Conservation (phyloP, 2,329 filamentous ascomycete species). For the Daldinia sp. region DNA sequence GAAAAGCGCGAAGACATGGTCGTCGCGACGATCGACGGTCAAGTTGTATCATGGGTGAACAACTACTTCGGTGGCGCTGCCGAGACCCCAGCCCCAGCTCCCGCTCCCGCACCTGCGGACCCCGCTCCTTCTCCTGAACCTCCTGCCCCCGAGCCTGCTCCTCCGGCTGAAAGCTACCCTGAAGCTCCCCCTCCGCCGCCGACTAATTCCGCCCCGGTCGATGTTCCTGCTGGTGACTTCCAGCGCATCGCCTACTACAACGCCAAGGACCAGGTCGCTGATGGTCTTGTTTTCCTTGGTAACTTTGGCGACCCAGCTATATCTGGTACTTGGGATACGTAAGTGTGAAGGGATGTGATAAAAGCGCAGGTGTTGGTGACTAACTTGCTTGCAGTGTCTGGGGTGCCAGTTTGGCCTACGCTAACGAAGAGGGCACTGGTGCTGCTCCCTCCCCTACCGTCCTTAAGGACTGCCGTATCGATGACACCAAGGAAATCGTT, state of each 20-base stretch:
- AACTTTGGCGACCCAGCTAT: constrained; percentile 60
- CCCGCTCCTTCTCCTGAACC: neutral
- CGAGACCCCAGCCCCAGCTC: constrained; percentile 28
- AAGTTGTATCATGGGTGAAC: constrained; percentile 70
- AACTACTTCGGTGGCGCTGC: constrained; percentile 58
- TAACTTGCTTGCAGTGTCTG: constrained; percentile 52
- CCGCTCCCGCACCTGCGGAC: constrained; percentile 5
- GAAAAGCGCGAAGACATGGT: constrained; percentile 66
- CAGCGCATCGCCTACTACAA: constrained; percentile 61
- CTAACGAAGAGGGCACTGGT: constrained; percentile 57
- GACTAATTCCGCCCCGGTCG: neutral
- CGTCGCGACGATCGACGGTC: constrained; percentile 69
- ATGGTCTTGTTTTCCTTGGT: constrained; percentile 63
- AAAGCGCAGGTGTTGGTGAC: neutral
- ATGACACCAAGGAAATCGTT: constrained; percentile 60
- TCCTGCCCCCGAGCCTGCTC: neutral
- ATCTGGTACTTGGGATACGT: constrained; percentile 59
- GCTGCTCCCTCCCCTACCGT: constrained; percentile 56
- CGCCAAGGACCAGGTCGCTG: constrained; percentile 54
- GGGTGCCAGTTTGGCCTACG: constrained; percentile 61
- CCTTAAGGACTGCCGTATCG: constrained; percentile 56
- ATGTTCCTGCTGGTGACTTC: constrained; percentile 52
- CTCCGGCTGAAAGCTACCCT: neutral
- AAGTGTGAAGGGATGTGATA: constrained; percentile 42
- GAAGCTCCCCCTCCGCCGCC: neutral